Evolutionary conservation across 164 flowering plant genomes (phyloP).

Genomic region (Umbellularia californica): DNA sequence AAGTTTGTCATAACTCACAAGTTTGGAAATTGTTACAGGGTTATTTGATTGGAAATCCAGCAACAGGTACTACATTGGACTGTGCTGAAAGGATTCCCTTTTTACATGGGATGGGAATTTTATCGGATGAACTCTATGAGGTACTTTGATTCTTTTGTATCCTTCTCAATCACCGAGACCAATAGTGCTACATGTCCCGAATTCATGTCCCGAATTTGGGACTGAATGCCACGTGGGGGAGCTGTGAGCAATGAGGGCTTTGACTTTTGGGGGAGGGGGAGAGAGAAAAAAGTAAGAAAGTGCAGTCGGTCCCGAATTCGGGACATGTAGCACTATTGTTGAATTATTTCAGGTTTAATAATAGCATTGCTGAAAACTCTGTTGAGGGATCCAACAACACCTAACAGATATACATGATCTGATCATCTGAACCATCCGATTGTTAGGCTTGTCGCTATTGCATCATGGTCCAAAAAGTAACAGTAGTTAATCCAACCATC

Average conservation of each 20-base stretch:
- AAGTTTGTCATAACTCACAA: not conserved
- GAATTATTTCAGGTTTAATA: not conserved
- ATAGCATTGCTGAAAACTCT: not conserved
- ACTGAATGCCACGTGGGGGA: too few relatives aligned
- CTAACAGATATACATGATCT: too few relatives aligned
- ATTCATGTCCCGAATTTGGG: too few relatives aligned
- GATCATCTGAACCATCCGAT: too few relatives aligned
- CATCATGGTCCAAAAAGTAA: too few relatives aligned
- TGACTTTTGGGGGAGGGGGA: too few relatives aligned
- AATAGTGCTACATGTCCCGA: too few relatives aligned
- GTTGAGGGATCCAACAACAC: not conserved
- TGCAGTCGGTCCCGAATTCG: too few relatives aligned
- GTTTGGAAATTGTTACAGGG: slow-evolving; percentile 1
- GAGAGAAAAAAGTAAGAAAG: too few relatives aligned
- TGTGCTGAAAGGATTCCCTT: not conserved
- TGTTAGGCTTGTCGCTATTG: not conserved
- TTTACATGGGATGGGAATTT: not conserved
- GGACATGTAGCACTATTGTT: too few relatives aligned
- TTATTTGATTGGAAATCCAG: slow-evolving; percentile 1
- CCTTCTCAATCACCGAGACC: not conserved
- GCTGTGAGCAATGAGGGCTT: too few relatives aligned
- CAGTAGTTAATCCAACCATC: not conserved
- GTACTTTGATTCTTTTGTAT: not conserved
- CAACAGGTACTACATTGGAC: not conserved
- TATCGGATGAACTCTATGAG: not conserved